Percentiles rank a stretch among this genome's conserved stretches.
phyloP scores from a whole-genome alignment of 192 early-diverging fungal genomes.

The Gonapodya sp. region DNA sequence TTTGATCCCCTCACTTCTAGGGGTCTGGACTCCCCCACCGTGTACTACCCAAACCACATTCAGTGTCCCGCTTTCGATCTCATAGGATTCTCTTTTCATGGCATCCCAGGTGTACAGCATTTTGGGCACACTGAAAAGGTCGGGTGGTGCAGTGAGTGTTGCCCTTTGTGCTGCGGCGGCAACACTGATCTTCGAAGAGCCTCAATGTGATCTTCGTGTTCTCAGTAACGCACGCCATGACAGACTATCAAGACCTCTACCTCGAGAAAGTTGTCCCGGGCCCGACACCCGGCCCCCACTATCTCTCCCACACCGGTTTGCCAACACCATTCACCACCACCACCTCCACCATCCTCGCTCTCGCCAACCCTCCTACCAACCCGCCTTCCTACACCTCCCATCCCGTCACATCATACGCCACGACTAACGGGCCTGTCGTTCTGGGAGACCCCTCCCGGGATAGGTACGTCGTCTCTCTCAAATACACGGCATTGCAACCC shows the following conservation, averaged over 20 bases:
- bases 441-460: background rate
- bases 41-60: slow-evolving; percentile 7
- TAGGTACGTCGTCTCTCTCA: background rate
- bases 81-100: slow-evolving; percentile 4
- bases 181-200: too few species aligned
- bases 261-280: background rate
- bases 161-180: too few species aligned
- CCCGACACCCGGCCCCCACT: background rate
- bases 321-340: background rate
- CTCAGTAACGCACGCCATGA: background rate
- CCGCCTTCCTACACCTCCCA: background rate
- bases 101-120: background rate
- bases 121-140: background rate
- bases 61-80: background rate
- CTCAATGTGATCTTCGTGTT: too few species aligned
- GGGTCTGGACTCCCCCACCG: background rate
- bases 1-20: background rate
- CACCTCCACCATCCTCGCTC: background rate
- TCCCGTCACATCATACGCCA: background rate
- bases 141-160: background rate
- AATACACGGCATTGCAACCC: background rate
- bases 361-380: background rate
- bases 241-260: background rate
- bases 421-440: background rate
- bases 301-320: background rate